Base-by-base conservation (phyloP, 257 asterid genomes). In the Solanum tacnaense region DNA sequence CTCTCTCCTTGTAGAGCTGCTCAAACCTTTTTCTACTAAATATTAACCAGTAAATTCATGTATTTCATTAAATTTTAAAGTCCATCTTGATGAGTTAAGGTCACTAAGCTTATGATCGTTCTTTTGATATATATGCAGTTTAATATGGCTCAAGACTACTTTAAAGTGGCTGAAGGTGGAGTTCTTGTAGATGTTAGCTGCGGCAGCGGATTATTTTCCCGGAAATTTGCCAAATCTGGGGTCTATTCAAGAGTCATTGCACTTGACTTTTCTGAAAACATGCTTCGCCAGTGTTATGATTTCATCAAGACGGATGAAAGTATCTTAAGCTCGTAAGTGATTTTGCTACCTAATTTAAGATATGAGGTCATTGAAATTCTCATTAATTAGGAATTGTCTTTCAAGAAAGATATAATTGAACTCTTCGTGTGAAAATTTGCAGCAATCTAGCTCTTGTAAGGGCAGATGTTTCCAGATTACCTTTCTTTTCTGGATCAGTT, bases 391-490 rank as follows among this genome's bases (percentile, higher is more conserved):
- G 68, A 85, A 3, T 85, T 20, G 21, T 41, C 9, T 68, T 71
- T 29, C 32, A 70, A 7, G 70, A 86, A 67, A 86, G 44, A 46
- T 41, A 21, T 36, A 35, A 74, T 44, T 10, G 8, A 21, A 7
- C 58, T 32, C 6, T 13, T 36, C 73, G 31, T 76, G 87, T 58
- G 72, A 79, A 44, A 29, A 31, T 52, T 9, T 86, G 90, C 96
- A 97, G 98, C 67, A 92, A 92, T 91, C 91, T 96, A 90, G 98
- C 98, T 83, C 98, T 97, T 88, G 98, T 97, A 87, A 96, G 98
- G 88, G 98, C 98, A 81, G 99, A 97, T 93, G 95, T 97, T 89
- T 96, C 99, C 13, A 92, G 98, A 90, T 96, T 97, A 83, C 98
- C 98, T 11, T 96, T 97, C 90, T 67, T 96, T 27, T 97, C 98